Conservation (phyloP, 768 basidiomycete species). For the Podaxis carcinomalis region DNA sequence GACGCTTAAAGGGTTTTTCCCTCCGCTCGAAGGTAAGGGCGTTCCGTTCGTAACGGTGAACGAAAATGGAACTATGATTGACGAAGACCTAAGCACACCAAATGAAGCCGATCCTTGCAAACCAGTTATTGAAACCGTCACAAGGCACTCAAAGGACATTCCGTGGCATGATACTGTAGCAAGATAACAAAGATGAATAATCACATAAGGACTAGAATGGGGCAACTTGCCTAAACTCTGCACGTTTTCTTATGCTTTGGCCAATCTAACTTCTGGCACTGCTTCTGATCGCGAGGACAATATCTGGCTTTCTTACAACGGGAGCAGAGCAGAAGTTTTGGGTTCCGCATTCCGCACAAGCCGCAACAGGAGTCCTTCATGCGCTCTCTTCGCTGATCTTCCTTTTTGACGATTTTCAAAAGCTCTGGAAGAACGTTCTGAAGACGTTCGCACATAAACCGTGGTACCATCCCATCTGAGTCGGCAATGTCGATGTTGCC, state of each 20-base stretch:
- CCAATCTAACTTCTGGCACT: conserved; percentile 38
- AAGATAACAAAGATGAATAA: not conserved
- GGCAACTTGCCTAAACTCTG: conserved; percentile 16
- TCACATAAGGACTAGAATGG: not conserved
- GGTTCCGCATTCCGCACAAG: conserved; percentile 29
- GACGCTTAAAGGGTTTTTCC: not conserved
- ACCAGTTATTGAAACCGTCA: too few relatives aligned
- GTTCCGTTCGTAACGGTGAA: not conserved
- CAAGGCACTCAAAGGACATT: too few relatives aligned
- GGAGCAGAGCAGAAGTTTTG: conserved; percentile 23
- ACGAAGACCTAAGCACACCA: not conserved
- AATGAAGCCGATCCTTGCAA: too few relatives aligned
- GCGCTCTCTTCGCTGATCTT: conserved; percentile 26
- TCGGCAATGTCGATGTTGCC: conserved; percentile 38
- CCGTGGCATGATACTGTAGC: too few relatives aligned
- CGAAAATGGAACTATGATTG: not conserved
- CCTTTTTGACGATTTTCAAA: conserved; percentile 20
- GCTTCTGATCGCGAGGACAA: conserved; percentile 24
- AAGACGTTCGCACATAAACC: conserved; percentile 16
- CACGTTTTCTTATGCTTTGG: conserved; percentile 34
- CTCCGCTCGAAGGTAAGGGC: not conserved
- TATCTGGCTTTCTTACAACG: conserved; percentile 32
- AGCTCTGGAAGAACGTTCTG: conserved; percentile 12
- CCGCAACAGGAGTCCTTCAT: conserved; percentile 25
- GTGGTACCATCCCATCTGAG: conserved; percentile 29